phyloP scores from a whole-genome alignment of 2,329 filamentous ascomycete species.

The Ascochyta lentis region DNA sequence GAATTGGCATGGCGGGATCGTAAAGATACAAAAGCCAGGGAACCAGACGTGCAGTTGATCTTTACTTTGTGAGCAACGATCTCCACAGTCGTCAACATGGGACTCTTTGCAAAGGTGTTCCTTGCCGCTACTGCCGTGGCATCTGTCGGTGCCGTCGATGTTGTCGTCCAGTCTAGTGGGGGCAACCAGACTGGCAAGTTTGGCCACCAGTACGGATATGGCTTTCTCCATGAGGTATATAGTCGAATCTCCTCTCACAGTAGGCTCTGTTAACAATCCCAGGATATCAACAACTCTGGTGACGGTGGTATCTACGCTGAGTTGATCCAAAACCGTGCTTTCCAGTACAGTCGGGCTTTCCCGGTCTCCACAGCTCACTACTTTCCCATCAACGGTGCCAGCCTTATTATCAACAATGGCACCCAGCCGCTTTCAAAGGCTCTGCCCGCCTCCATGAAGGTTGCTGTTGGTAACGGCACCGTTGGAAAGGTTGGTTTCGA shows the following conservation, averaged over 20 bases:
- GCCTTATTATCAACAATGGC: conserved; percentile 48
- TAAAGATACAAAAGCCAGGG: conserved; percentile 11
- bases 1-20: conserved; percentile 3
- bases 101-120: conserved; percentile 24
- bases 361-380: conserved; percentile 38
- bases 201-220: conserved; percentile 39
- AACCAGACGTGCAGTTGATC: background rate
- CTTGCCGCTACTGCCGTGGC: conserved; percentile 32
- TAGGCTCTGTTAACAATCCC: background rate
- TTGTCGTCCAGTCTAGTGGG: conserved; percentile 35
- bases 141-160: conserved; percentile 32
- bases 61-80: conserved; percentile 17
- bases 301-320: conserved; percentile 78
- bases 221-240: conserved; percentile 41
- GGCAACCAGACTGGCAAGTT: conserved; percentile 40
- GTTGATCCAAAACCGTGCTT: conserved; percentile 72
- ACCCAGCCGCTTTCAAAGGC: conserved; percentile 53
- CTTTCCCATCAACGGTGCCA: conserved; percentile 44
- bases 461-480: conserved; percentile 44
- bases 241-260: background rate
- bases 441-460: conserved; percentile 52
- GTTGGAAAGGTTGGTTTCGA: conserved; percentile 55
- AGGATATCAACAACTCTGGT: conserved; percentile 68
- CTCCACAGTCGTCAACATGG: conserved; percentile 28
- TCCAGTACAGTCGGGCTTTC: conserved; percentile 59